phyloP scores from a whole-genome alignment of 2,329 filamentous ascomycete genomes.

The Apiospora aurea region DNA sequence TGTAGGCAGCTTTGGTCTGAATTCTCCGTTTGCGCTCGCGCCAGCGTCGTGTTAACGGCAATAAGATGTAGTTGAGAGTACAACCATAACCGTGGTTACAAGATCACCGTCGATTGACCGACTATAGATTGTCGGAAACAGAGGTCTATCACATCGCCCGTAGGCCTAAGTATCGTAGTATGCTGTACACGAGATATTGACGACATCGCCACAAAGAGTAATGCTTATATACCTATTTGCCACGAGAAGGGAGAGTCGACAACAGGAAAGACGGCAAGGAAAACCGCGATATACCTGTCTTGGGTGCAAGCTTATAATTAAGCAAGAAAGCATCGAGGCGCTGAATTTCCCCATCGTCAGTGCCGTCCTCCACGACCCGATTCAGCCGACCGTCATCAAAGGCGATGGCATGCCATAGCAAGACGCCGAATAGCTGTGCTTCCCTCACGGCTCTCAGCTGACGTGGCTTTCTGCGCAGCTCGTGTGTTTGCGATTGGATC shows the following conservation, averaged over 20 bases:
- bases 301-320: background rate
- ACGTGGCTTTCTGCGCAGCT: conserved; percentile 40
- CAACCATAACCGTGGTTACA: too few species aligned
- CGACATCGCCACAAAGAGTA: too few species aligned
- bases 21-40: too few species aligned
- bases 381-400: conserved; percentile 67
- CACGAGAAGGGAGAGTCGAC: background rate
- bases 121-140: too few species aligned
- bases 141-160: too few species aligned
- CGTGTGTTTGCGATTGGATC: conserved; percentile 45
- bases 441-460: conserved; percentile 40
- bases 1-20: background rate
- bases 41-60: too few species aligned
- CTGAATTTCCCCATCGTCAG: conserved; percentile 60
- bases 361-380: conserved; percentile 59
- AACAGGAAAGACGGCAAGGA: background rate
- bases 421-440: conserved; percentile 59
- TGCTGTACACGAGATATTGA: background rate
- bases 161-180: background rate
- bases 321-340: conserved; percentile 51
- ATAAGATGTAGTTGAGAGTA: too few species aligned
- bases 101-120: too few species aligned
- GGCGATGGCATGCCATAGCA: conserved; percentile 70
- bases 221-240: background rate
- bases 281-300: background rate